Percentiles rank a stretch among this genome's conserved stretches.
These are phyloP conservation scores for Porogramme epimiltina DNA, from an alignment of 1,284 basidiomycete species.

Conservation along the genomic window DNA sequence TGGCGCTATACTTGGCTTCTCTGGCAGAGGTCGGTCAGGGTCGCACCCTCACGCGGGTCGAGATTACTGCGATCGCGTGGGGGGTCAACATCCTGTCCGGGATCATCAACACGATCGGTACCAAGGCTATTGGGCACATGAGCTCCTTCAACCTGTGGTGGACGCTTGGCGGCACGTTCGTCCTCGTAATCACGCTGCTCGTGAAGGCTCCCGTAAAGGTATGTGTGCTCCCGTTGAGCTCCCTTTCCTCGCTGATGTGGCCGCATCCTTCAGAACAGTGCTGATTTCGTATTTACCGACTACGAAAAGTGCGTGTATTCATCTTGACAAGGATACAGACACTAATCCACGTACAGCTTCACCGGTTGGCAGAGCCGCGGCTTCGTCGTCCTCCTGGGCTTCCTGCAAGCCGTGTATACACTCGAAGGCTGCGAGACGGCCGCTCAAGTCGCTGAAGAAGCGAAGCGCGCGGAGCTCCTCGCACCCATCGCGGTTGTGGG, in stretches of 20 bases:
- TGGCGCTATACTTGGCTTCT: slow-evolving; percentile 57
- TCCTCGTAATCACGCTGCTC: slow-evolving; percentile 55
- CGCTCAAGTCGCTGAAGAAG: slow-evolving; percentile 64
- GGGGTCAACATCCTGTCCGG: slow-evolving; percentile 57
- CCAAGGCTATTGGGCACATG: slow-evolving; percentile 58
- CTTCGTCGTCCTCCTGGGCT: slow-evolving; percentile 62
- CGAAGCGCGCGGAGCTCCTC: slow-evolving; percentile 54
- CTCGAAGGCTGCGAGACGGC: slow-evolving; percentile 67
- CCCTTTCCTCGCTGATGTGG: no score
- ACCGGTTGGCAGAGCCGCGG: slow-evolving; percentile 56
- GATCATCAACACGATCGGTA: slow-evolving; percentile 53
- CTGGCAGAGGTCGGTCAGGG: slow-evolving; percentile 52
- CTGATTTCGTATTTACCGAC: slow-evolving; percentile 58
- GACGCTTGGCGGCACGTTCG: slow-evolving; percentile 62
- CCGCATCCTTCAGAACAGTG: slow-evolving; percentile 50
- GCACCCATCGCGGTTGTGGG: slow-evolving; percentile 59
- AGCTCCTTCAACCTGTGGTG: slow-evolving; percentile 63
- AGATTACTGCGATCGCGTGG: slow-evolving; percentile 59
- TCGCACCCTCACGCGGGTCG: slow-evolving; percentile 46
- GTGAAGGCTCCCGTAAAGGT: slow-evolving; percentile 60
- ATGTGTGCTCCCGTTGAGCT: slow-evolving; percentile 5
- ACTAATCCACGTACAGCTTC: slow-evolving; percentile 39
- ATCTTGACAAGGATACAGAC: neutral
- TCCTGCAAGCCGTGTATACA: slow-evolving; percentile 65
- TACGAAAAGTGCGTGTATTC: slow-evolving; percentile 47